A percentile compares a stretch with the other conserved stretches of the same genome.
Evolutionary conservation across 352 stramenopile species (phyloP).

Genomic region (Blastocystis sp.): DNA sequence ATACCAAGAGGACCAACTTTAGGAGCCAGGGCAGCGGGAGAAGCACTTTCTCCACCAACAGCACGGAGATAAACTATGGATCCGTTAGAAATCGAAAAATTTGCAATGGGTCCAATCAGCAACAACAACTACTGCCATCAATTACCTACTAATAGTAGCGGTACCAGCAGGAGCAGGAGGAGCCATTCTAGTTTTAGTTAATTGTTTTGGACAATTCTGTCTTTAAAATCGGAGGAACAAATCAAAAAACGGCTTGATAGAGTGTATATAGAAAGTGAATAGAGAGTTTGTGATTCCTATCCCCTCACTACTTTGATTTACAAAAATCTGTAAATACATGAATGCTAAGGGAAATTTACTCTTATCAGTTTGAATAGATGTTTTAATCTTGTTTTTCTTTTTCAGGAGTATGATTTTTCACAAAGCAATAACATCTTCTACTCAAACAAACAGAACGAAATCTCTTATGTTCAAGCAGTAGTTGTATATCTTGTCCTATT

Average conservation of each 20-base stretch:
- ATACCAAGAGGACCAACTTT: conserved; percentile 99
- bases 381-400: no score
- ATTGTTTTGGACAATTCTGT: conserved; percentile 57
- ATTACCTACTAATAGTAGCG: conserved; percentile 61
- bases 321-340: no score
- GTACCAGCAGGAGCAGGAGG: conserved; percentile 62
- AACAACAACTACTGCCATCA: not conserved
- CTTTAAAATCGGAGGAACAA: not conserved
- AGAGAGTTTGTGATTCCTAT: no score
- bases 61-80: conserved; percentile 89
- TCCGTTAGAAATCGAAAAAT: conserved; percentile 71
- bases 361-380: no score
- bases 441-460: no score
- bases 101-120: not conserved
- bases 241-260: conserved; percentile 11
- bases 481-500: no score
- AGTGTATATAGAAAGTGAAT: no score
- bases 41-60: conserved; percentile 95
- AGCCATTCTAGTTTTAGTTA: conserved; percentile 15
- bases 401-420: no score
- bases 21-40: conserved; percentile 92
- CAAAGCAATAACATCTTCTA: no score
- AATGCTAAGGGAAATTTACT: no score
- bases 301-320: no score
- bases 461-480: no score